Evolutionary conservation across 2,329 filamentous ascomycete genomes (phyloP).

Genomic region (Oidium heveae): DNA sequence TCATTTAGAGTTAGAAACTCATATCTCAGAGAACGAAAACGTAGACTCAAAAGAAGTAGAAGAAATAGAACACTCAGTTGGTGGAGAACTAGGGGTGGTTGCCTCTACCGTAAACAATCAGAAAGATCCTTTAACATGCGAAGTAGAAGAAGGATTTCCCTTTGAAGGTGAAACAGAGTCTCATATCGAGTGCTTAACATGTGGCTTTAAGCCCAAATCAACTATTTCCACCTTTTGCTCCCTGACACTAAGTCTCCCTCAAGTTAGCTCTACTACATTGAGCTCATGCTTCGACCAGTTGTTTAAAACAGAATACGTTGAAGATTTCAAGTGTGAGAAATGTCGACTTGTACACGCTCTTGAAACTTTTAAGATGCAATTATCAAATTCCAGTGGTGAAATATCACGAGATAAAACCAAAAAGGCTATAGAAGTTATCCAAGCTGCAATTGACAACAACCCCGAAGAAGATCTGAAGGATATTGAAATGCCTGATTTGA

Average conservation of each 20-base stretch:
- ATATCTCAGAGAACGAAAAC: background rate
- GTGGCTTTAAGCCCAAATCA: constrained; percentile 69
- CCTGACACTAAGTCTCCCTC: constrained; percentile 73
- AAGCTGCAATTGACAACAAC: constrained; percentile 47
- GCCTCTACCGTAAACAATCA: no score
- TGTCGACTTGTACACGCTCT: constrained; percentile 69
- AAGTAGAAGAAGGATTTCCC: constrained; percentile 39
- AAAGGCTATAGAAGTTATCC: constrained; percentile 37
- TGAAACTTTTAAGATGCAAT: constrained; percentile 30
- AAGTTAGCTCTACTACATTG: constrained; percentile 54
- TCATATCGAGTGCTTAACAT: constrained; percentile 82
- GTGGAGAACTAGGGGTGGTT: no score
- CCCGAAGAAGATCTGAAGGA: constrained; percentile 54
- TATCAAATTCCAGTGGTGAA: constrained; percentile 27
- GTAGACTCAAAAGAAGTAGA: constrained; percentile 7
- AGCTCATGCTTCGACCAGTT: constrained; percentile 80
- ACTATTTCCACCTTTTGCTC: constrained; percentile 72
- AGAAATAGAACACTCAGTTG: no score
- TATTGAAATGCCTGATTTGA: constrained; percentile 48
- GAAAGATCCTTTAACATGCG: no score
- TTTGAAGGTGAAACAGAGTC: constrained; percentile 82
- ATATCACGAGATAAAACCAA: constrained; percentile 24
- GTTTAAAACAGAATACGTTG: constrained; percentile 85
- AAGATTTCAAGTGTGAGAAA: constrained; percentile 88
- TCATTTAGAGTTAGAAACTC: background rate